These are phyloP conservation scores for Venturia effusa DNA, from an alignment of 2,329 filamentous ascomycete species.

Conservation along the genomic window DNA sequence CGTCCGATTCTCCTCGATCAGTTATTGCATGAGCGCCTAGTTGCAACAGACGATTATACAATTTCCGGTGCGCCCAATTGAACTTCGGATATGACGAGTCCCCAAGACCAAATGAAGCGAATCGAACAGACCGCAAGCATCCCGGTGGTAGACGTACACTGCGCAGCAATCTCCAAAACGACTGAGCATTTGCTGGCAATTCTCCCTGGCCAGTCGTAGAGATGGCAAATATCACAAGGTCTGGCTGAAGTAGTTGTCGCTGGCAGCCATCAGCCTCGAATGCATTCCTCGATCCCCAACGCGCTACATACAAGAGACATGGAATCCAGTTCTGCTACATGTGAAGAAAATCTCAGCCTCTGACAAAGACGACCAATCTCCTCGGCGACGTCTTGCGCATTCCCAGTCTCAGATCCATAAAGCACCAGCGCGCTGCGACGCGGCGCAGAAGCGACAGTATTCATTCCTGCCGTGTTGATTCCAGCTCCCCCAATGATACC, in stretches of 20 bases:
- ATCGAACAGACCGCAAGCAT: conserved; percentile 58
- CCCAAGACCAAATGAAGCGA: conserved; percentile 82
- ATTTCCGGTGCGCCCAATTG: conserved; percentile 85
- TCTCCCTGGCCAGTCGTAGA: conserved; percentile 95
- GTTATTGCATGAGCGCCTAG: conserved; percentile 71
- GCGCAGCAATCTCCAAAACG: conserved; percentile 77
- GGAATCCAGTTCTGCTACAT: conserved; percentile 66
- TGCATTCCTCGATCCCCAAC: not conserved
- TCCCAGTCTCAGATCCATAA: conserved; percentile 93
- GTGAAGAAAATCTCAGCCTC: conserved; percentile 66
- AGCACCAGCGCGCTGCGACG: conserved; percentile 55
- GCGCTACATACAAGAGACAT: conserved; percentile 55
- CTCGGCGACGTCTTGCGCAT: conserved; percentile 80
- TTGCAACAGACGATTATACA: conserved; percentile 73
- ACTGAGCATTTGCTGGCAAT: conserved; percentile 69
- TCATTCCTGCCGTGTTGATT: not conserved
- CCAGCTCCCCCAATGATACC: not conserved
- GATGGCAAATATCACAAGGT: conserved; percentile 65
- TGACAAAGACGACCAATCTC: conserved; percentile 67
- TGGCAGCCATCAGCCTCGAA: conserved; percentile 14
- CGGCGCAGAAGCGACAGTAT: not conserved
- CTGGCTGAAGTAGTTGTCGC: conserved; percentile 33
- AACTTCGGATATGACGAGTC: conserved; percentile 94
- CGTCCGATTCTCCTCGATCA: conserved; percentile 76
- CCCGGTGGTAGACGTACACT: conserved; percentile 64